Conservation (phyloP, 2,329 filamentous ascomycete genomes). For the Monosporascus sp. region DNA sequence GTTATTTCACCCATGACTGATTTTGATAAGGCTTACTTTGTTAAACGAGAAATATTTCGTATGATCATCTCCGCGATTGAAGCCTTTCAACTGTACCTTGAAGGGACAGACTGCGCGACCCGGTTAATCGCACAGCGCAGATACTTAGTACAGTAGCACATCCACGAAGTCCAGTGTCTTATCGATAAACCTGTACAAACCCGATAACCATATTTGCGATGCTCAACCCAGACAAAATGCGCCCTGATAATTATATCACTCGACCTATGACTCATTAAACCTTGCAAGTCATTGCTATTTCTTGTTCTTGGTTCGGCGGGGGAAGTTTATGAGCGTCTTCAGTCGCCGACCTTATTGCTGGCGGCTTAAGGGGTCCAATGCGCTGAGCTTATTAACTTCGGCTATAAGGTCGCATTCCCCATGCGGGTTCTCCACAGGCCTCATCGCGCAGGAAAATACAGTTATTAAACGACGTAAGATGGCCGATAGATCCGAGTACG, state of each 20-base stretch:
- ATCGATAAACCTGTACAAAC: neutral
- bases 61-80: neutral
- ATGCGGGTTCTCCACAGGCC: slow-evolving; percentile 17
- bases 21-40: slow-evolving; percentile 8
- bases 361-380: slow-evolving; percentile 7
- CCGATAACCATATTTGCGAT: neutral
- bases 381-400: neutral
- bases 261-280: neutral
- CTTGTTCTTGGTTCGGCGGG: neutral
- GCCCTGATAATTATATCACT: too few relatives aligned
- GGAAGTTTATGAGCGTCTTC: slow-evolving; percentile 19
- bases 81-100: too few relatives aligned
- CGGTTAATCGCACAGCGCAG: neutral
- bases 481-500: slow-evolving; percentile 44
- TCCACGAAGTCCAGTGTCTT: neutral
- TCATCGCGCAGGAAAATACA: slow-evolving; percentile 1
- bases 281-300: neutral
- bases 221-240: too few relatives aligned
- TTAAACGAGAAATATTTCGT: neutral
- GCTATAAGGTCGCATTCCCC: neutral
- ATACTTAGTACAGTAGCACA: too few relatives aligned
- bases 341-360: slow-evolving; percentile 13
- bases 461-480: slow-evolving; percentile 12
- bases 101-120: neutral
- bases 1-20: slow-evolving; percentile 40